Base-by-base conservation (phyloP, 371 early-diverging fungal genomes). In the Scutellospora calospora region DNA sequence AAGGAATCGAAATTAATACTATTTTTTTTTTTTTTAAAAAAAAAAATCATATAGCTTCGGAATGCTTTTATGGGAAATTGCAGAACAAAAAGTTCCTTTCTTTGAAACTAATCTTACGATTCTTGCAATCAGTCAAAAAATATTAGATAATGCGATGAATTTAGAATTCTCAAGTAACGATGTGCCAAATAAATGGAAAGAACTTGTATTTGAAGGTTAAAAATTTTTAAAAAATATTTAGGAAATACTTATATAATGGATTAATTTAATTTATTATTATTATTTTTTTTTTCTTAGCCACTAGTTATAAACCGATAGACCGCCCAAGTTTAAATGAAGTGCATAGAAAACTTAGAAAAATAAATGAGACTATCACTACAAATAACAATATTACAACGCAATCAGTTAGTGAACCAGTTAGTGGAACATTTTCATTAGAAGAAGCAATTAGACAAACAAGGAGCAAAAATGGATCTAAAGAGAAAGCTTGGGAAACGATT, bases 21-120 rank as follows among this genome's bases (percentile, higher is more conserved):
- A 20, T 29, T 59, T 6, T 59, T 11, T 52, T 0, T n/a, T 59
- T 9, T 16, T n/a, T 59, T 20, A 3, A 62, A 3, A 62, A 62
- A 27, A 12, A 45, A 27, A 5, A 9, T 27, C 22, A 16, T 57
- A 18, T 25, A 76, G 76, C 38, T 59, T 76, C 9, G 76, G 76
- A 33, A 38, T 60, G 18, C 38, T 76, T 16, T 18, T 76, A 4
- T 76, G 76, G 76, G 62, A 76, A 22, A 59, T 76, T 3, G 59
- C 76, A 0, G 59, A 57, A 57, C 29, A 60, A 38, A 57, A 62
- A 38, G 38, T 60, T 20, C 76, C 76, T n/a, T 60, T 38, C 25
- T 31, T 22, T n/a, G 76, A 76, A 59, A 16, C 45, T 63, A 22
- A 12, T 14, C n/a, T 45, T 14, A 25, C n/a, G 20, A 27, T 57